phyloP scores from a whole-genome alignment of 1,284 basidiomycete species.

The Omphalotus olearius region DNA sequence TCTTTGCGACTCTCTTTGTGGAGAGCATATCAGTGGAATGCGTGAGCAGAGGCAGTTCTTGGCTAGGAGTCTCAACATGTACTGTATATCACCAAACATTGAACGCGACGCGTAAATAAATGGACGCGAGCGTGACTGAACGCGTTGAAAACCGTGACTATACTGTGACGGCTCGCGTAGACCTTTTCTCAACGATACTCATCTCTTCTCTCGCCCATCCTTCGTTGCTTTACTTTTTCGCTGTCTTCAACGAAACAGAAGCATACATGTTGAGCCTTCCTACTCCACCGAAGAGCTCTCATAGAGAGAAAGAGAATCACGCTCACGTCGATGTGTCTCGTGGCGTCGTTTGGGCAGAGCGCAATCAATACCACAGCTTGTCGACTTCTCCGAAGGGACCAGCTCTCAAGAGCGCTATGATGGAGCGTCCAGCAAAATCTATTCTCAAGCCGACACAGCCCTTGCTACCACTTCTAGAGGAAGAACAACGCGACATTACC shows the following conservation, averaged over 20 bases:
- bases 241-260: background rate
- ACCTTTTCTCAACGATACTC: background rate
- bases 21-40: too few relatives aligned
- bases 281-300: constrained; percentile 62
- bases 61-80: too few relatives aligned
- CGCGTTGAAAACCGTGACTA: constrained; percentile 2
- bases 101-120: background rate
- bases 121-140: constrained; percentile 2
- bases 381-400: constrained; percentile 31
- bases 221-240: background rate
- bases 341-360: constrained; percentile 53
- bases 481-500: constrained; percentile 53
- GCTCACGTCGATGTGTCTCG: constrained; percentile 30
- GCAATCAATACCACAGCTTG: constrained; percentile 50
- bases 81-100: background rate
- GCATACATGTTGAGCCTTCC: constrained; percentile 39
- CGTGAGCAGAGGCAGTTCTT: too few relatives aligned
- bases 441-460: constrained; percentile 45
- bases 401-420: constrained; percentile 30
- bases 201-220: background rate
- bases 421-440: constrained; percentile 46
- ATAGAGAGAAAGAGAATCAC: constrained; percentile 46
- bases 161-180: background rate
- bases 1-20: too few relatives aligned
- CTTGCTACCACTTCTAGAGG: constrained; percentile 34